These are phyloP conservation scores for Wallacemonas collosoma DNA, from an alignment of 208 protist species.

Conservation along the genomic window DNA sequence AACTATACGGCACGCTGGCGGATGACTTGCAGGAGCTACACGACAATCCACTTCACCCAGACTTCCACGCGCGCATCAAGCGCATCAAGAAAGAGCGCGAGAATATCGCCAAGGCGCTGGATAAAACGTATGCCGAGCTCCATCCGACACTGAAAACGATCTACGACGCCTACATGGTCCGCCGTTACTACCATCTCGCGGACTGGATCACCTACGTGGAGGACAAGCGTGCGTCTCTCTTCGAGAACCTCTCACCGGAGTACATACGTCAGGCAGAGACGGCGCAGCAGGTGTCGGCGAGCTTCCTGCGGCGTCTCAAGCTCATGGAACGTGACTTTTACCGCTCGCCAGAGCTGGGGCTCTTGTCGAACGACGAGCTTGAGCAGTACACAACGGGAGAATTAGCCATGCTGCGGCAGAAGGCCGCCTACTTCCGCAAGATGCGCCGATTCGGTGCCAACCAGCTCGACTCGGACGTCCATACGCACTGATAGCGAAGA, in stretches of 20 bases:
- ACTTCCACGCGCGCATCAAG: constrained; percentile 68
- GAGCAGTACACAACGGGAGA: constrained; percentile 67
- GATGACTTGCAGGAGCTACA: constrained; percentile 81
- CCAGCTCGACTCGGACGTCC: constrained; percentile 74
- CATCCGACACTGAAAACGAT: constrained; percentile 88
- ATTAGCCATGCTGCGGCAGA: constrained; percentile 80
- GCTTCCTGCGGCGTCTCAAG: constrained; percentile 61
- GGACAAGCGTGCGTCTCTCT: constrained; percentile 59
- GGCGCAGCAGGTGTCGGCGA: constrained; percentile 43
- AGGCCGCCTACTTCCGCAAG: constrained; percentile 83
- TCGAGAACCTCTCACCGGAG: constrained; percentile 67
- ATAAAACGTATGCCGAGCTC: constrained; percentile 68
- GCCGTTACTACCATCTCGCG: constrained; percentile 78
- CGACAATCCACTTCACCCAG: constrained; percentile 78
- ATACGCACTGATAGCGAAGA: constrained; percentile 54
- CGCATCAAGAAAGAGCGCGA: constrained; percentile 63
- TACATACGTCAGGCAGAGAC: constrained; percentile 48
- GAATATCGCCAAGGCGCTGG: constrained; percentile 65
- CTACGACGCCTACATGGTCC: constrained; percentile 83
- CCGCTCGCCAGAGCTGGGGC: constrained; percentile 52
- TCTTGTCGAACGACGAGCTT: constrained; percentile 42
- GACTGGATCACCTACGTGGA: constrained; percentile 85
- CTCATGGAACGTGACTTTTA: constrained; percentile 54
- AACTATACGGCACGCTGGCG: constrained; percentile 74
- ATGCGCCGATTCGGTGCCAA: constrained; percentile 71